phyloP scores from a whole-genome alignment of 371 early-diverging fungal genomes.

The Hamiltosporidium tvaerminnensis region DNA sequence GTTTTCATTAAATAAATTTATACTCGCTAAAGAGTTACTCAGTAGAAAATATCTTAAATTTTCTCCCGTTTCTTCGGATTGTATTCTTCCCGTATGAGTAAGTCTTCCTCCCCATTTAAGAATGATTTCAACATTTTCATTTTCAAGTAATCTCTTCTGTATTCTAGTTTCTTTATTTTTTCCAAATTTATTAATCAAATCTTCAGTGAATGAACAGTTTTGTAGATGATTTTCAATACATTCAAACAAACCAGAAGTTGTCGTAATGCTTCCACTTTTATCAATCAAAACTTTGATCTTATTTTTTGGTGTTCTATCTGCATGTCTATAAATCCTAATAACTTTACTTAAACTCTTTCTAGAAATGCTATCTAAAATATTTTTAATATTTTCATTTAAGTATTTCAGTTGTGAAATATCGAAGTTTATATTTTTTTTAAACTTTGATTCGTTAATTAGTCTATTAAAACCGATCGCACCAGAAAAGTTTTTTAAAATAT shows the following conservation, averaged over 20 bases:
- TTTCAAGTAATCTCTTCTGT: neutral
- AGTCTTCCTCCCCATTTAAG: constrained; percentile 85
- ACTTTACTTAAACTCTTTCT: constrained; percentile 79
- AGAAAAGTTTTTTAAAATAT: constrained; percentile 57
- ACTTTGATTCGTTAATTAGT: neutral
- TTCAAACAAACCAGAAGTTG: too few relatives aligned
- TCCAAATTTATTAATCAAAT: neutral
- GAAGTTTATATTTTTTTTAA: constrained; percentile 2
- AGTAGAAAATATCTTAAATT: constrained; percentile 71
- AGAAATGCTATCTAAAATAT: too few relatives aligned
- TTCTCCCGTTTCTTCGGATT: constrained; percentile 72
- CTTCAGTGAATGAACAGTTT: neutral
- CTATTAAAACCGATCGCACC: constrained; percentile 25
- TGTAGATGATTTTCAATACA: constrained; percentile 1
- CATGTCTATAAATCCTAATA: constrained; percentile 74
- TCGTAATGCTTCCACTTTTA: neutral
- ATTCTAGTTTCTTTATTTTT: neutral
- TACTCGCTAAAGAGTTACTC: constrained; percentile 68
- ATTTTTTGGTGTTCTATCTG: constrained; percentile 85
- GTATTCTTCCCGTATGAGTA: constrained; percentile 77
- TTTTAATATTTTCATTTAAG: constrained; percentile 59
- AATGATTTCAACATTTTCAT: constrained; percentile 54
- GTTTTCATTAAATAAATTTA: too few relatives aligned
- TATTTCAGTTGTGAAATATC: constrained; percentile 48
- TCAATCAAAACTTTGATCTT: constrained; percentile 70